These are phyloP conservation scores for Trichosporon asahii DNA, from an alignment of 1,284 basidiomycete genomes.

Conservation along the genomic window DNA sequence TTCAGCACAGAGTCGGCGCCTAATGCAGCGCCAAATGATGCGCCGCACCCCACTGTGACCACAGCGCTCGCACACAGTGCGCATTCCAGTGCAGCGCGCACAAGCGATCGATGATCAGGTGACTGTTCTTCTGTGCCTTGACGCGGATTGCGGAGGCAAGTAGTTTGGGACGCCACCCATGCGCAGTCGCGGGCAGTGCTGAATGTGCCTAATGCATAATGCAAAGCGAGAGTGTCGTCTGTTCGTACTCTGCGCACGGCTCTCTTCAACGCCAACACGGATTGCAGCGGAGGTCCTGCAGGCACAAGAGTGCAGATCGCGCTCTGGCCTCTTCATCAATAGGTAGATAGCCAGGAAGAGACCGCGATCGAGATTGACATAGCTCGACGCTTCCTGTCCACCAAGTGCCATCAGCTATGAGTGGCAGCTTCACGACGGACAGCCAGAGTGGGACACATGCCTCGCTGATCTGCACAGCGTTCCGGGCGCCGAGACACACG, in stretches of 20 bases:
- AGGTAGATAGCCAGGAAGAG: neutral
- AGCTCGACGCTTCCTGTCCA: neutral
- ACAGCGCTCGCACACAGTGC: neutral
- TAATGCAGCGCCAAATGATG: neutral
- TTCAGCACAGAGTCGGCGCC: neutral
- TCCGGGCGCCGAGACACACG: neutral
- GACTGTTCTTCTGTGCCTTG: neutral
- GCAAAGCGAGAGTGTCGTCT: too few relatives aligned
- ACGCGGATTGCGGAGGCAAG: neutral
- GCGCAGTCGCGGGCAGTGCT: neutral
- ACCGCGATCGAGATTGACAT: neutral
- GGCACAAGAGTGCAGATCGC: neutral
- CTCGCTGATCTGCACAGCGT: neutral
- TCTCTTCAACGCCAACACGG: too few relatives aligned
- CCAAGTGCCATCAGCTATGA: too few relatives aligned
- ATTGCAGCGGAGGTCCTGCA: too few relatives aligned
- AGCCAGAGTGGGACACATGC: too few relatives aligned
- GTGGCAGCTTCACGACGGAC: too few relatives aligned
- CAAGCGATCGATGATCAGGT: neutral
- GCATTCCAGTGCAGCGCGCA: neutral
- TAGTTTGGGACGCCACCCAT: neutral
- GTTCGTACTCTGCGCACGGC: too few relatives aligned
- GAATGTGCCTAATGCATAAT: too few relatives aligned
- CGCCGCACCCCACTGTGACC: neutral
- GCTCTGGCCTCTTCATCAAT: neutral